Percentiles rank a stretch among this genome's conserved stretches.
These are phyloP conservation scores for Calycina marina DNA, from an alignment of 2,329 filamentous ascomycete species.

Conservation along the genomic window DNA sequence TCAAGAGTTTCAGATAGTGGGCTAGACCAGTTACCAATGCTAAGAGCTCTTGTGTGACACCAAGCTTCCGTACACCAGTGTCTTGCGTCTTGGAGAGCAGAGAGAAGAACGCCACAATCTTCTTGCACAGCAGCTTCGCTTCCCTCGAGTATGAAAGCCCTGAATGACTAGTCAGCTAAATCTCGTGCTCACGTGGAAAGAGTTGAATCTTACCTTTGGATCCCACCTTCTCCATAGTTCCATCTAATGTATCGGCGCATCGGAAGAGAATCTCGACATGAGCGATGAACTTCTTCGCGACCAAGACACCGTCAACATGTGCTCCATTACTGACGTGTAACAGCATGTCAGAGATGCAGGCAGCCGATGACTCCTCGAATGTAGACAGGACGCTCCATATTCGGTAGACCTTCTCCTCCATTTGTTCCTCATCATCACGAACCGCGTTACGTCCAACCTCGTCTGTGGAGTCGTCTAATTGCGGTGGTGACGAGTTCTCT, in stretches of 20 bases:
- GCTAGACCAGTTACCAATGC: conserved; percentile 90
- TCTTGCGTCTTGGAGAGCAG: conserved; percentile 90
- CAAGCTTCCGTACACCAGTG: conserved; percentile 74
- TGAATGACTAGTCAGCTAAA: too few species aligned
- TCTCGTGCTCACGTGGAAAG: too few species aligned
- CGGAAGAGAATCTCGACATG: conserved; percentile 89
- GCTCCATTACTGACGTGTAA: conserved; percentile 95
- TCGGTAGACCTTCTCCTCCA: conserved; percentile 94
- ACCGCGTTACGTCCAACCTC: conserved; percentile 61
- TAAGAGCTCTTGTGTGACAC: conserved; percentile 95
- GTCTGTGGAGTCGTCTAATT: conserved; percentile 38
- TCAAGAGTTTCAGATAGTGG: conserved; percentile 93
- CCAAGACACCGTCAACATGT: conserved; percentile 86
- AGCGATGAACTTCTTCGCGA: conserved; percentile 90
- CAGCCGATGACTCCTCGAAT: conserved; percentile 94
- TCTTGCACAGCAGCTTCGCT: conserved; percentile 98
- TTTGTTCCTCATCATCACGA: conserved; percentile 74
- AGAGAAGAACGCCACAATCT: conserved; percentile 96
- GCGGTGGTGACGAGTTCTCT: conserved; percentile 25
- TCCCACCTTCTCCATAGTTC: conserved; percentile 49
- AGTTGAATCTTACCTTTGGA: conserved; percentile 65
- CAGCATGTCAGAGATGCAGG: conserved; percentile 98
- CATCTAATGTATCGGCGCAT: conserved; percentile 74
- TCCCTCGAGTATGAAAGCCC: conserved; percentile 85
- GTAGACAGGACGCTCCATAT: conserved; percentile 97